phyloP scores from a whole-genome alignment of 1,284 basidiomycete species.

The Ceratobasidium sp. region DNA sequence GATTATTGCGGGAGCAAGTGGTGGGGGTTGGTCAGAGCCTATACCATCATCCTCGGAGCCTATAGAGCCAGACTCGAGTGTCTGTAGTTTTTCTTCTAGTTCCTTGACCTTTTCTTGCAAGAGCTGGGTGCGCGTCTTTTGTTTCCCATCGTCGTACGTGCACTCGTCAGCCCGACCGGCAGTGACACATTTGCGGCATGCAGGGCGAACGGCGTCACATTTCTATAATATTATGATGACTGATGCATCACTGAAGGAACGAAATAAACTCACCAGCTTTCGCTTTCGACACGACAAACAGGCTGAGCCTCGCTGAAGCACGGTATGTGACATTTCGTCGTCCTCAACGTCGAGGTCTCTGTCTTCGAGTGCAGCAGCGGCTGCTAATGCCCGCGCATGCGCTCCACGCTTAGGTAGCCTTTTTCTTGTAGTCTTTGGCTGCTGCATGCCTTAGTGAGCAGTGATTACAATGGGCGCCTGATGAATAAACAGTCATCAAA shows the following conservation, averaged over 20 bases:
- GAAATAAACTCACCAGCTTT: conserved; percentile 65
- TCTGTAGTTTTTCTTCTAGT: conserved; percentile 57
- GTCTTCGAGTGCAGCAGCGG: conserved; percentile 16
- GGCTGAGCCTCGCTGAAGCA: conserved; percentile 38
- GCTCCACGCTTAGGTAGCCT: conserved; percentile 28
- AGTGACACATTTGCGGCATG: conserved; percentile 39
- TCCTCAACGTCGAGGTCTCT: conserved; percentile 17
- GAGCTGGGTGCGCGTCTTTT: conserved; percentile 65
- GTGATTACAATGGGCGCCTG: conserved; percentile 17
- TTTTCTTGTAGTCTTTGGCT: conserved; percentile 37
- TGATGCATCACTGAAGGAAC: neutral
- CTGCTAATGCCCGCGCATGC: conserved; percentile 32
- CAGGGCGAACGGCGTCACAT: conserved; percentile 30
- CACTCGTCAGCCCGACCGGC: conserved; percentile 62
- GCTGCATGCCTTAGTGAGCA: conserved; percentile 30
- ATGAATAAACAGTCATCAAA: conserved; percentile 27
- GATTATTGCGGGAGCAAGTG: conserved; percentile 28
- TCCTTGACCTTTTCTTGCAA: conserved; percentile 64
- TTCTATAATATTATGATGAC: neutral
- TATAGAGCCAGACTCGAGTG: conserved; percentile 41
- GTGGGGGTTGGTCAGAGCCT: conserved; percentile 15
- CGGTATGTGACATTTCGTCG: conserved; percentile 34
- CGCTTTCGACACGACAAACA: conserved; percentile 60
- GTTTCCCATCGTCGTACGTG: conserved; percentile 65
- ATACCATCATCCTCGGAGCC: conserved; percentile 14